Evolutionary conservation across 1,284 basidiomycete genomes (phyloP).

Genomic region (Violaceomyces palustris): DNA sequence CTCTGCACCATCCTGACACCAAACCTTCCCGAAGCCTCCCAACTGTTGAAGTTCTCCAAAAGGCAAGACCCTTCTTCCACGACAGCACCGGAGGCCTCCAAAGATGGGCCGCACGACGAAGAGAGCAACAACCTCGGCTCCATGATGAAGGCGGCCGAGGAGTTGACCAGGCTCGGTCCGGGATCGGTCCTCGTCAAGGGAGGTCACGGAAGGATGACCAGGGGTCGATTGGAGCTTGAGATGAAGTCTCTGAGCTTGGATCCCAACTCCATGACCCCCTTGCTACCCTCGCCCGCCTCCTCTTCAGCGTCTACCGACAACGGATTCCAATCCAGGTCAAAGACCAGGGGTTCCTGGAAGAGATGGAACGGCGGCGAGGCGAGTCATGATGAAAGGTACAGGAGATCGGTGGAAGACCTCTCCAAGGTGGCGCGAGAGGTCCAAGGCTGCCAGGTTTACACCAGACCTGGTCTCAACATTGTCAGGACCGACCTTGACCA

Average conservation of each 20-base stretch:
- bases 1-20: constrained; percentile 74
- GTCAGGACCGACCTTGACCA: too few relatives aligned
- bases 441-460: too few relatives aligned
- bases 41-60: constrained; percentile 58
- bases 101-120: constrained; percentile 8
- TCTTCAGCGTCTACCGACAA: too few relatives aligned
- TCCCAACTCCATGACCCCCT: too few relatives aligned
- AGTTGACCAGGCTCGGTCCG: constrained; percentile 59
- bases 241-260: constrained; percentile 4
- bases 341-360: too few relatives aligned
- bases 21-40: constrained; percentile 73
- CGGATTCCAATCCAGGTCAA: too few relatives aligned
- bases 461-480: too few relatives aligned
- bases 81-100: neutral
- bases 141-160: constrained; percentile 57
- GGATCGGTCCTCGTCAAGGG: constrained; percentile 77
- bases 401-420: too few relatives aligned
- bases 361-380: too few relatives aligned
- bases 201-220: constrained; percentile 63
- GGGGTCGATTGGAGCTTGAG: constrained; percentile 7
- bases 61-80: constrained; percentile 4
- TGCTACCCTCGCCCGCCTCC: too few relatives aligned
- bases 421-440: too few relatives aligned
- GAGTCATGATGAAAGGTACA: too few relatives aligned
- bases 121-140: constrained; percentile 7